Conservation (phyloP, 306 rosid species). For the Cajanus cajan region DNA sequence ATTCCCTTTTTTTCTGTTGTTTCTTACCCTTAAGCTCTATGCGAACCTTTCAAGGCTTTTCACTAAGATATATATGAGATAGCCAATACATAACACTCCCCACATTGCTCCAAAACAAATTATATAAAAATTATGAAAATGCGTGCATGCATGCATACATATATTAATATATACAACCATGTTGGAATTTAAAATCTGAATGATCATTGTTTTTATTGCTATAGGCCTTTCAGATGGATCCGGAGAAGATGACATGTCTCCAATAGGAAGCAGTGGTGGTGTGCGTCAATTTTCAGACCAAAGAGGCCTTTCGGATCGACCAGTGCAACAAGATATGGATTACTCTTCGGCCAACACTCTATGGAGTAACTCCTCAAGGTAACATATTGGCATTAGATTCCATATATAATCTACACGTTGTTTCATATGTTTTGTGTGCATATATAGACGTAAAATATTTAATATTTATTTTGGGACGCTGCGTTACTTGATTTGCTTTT, state of each 20-base stretch:
- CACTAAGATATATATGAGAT: neutral
- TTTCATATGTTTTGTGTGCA: constrained; percentile 27
- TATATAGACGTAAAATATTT: neutral
- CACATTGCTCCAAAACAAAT: constrained; percentile 11
- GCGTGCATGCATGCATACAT: constrained; percentile 1
- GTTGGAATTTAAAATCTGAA: neutral
- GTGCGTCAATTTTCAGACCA: constrained; percentile 49
- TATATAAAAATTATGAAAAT: neutral
- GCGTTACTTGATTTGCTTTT: constrained; percentile 38
- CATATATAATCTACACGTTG: neutral
- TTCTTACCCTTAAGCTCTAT: neutral
- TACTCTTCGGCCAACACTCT: constrained; percentile 46
- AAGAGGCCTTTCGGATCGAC: constrained; percentile 49
- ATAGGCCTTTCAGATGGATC: constrained; percentile 87
- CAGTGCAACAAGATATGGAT: constrained; percentile 58
- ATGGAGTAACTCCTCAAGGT: constrained; percentile 96
- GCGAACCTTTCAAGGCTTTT: constrained; percentile 4
- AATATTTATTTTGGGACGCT: constrained; percentile 18
- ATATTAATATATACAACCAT: neutral
- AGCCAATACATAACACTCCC: neutral
- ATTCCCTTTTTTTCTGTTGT: constrained; percentile 25
- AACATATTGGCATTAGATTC: neutral
- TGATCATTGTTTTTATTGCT: constrained; percentile 4
- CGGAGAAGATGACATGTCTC: constrained; percentile 78
- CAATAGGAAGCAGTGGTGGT: constrained; percentile 39